Base-by-base conservation (phyloP, 805 yeast species). In the Candida michaelii region DNA sequence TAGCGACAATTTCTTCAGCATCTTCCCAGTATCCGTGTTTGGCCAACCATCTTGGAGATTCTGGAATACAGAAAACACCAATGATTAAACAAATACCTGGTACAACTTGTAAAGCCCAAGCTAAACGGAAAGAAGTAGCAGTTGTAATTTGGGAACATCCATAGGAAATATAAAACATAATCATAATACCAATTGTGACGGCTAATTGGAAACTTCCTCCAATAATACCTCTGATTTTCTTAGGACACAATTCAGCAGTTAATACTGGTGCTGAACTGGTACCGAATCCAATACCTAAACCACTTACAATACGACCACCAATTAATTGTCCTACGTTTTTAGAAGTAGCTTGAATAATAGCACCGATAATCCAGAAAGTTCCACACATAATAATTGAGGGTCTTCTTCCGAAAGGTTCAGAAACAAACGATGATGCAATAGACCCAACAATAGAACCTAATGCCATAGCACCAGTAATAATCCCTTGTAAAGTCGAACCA, bases 391-490 rank as follows among this genome's bases (percentile, higher is more conserved):
- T 45, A 30, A 68, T 50, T 2, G 69, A 61, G 9, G 63, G 59
- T 54, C 74, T 65, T 66, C 77, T 66, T 17, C 77, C 77, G 38
- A 71, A 58, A 11, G 69, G 71, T 47, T 71, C 77, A 35, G 73
- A 63, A 31, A 69, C 44, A 43, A 54, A 50, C 6, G 83, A 79
- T n/a, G 85, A 62, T 6, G 57, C 55, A 39, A 85, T 59, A 34
- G 89, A 81, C 10, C 91, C 91, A 42, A 81, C 53, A 49, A 84
- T 74, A 0, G 89, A 86, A 27, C 95, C 95, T 49, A 82, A 80
- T 15, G 93, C 79, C 80, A 82, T 84, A 4, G 88, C 65, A 2
- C 89, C 81, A 11, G 89, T 83, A 48, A 87, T 77, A 43, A 85
- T 73, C 21, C 95, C 95, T 60, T 86, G 93, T 30, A 66, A 55